These are phyloP conservation scores for Medicago ruthenica DNA, from an alignment of 306 rosid genomes.

Conservation along the genomic window DNA sequence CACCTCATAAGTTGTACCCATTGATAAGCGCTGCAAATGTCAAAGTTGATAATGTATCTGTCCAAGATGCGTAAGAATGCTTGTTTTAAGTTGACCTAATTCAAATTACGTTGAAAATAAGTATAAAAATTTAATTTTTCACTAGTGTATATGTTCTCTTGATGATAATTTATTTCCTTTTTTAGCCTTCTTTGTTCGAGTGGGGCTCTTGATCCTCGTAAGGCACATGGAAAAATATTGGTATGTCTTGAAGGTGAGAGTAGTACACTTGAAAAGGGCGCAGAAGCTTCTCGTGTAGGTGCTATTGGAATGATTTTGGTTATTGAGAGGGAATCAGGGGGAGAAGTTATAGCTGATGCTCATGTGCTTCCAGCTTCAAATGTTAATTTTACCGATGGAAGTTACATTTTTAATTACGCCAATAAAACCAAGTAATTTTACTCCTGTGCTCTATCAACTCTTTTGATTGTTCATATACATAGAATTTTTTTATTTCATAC, in stretches of 20 bases:
- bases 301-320: conserved; percentile 75
- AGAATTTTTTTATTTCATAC: background rate
- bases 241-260: conserved; percentile 53
- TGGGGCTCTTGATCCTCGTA: conserved; percentile 55
- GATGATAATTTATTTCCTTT: too few species aligned
- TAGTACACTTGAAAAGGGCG: conserved; percentile 49
- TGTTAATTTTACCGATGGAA: conserved; percentile 46
- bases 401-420: conserved; percentile 48
- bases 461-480: background rate
- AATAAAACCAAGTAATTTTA: conserved; percentile 54
- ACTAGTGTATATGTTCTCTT: too few species aligned
- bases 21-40: conserved; percentile 53
- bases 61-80: conserved; percentile 46
- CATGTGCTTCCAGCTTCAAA: conserved; percentile 64
- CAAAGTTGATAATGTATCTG: background rate
- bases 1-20: conserved; percentile 54
- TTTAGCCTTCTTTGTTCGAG: conserved; percentile 50
- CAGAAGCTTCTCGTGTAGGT: conserved; percentile 48
- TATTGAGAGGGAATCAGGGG: background rate
- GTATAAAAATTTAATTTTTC: too few species aligned
- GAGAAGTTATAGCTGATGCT: conserved; percentile 44
- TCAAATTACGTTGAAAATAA: background rate
- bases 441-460: background rate
- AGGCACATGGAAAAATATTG: conserved; percentile 71
- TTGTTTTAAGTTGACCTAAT: background rate